Evolutionary conservation across 495 filamentous ascomycete species (phyloP), one percentile per base, ranked within the genome.

Genomic region (Oleoguttula mirabilis): DNA sequence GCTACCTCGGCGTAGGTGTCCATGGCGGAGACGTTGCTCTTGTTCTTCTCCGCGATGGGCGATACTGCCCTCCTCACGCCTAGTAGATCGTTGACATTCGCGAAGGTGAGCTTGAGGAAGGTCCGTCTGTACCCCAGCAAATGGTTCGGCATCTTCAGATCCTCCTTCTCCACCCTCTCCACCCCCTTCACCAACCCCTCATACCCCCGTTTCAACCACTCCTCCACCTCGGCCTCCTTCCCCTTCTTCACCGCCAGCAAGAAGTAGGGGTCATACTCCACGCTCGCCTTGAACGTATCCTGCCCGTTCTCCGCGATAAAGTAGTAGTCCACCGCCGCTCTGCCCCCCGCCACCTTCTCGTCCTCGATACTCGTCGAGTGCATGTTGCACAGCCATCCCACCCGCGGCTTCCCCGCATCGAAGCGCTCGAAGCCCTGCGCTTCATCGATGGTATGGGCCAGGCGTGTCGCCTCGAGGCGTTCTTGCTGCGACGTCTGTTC

Each of bases 221-320:
- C 90, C 58, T 99, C 90, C 0, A 92, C 90, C 59, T 99, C 90
- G 45, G 75, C 69, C 60, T 99, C 92, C 51, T 79, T 78, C 1
- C 84, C 83, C 54, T 77, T 84, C 58, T 85, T 87, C 14, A 88
- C 82, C 3, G 87, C 87, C 41, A 99, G 76, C 32, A 96, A 65
- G 49, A 99, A 93, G 62, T 99, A 99, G 21, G 90, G 90, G 58
- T 95, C 87, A 56, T 94, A 94, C 60, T 92, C 84, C 45, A 96
- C 66, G 15, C 88, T 95, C 30, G 90, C 88, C 61, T 96, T 96
- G 71, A 96, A 99, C 19, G 83, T 94, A 17, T 74, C 73, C 10
- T 88, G 88, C 1, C 48, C 51, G 55, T 88, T 83, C 41, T 95
- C 85, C 56, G 90, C 86, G 36, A 99, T 76, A 63, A 99, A 96